Base-by-base conservation (phyloP, 2,329 filamentous ascomycete genomes). In the Talaromyces albobiverticillius region DNA sequence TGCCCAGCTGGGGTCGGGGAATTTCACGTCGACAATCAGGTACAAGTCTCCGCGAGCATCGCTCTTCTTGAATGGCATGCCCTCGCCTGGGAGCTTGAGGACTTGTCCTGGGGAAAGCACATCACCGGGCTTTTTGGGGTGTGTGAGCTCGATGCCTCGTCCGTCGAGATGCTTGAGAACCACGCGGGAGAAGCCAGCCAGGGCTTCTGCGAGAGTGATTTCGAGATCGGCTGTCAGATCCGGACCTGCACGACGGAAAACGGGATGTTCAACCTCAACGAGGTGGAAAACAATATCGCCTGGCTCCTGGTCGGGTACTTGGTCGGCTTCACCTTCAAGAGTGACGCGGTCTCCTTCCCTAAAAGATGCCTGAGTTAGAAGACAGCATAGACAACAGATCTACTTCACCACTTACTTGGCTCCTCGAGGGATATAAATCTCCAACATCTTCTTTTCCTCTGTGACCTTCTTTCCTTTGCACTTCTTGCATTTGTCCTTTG, bases 401-500 rank as follows among this genome's bases (percentile, higher is more conserved):
- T 38, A n/a, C 34, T 9, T 40, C 36, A 22, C 10, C 36, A 62
- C 74, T 53, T 64, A 86, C 78, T 83, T 83, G 36, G 88, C 88
- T 45, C 93, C 93, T 50, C 89, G 85, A 9, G 93, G 91, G 57
- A 99, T 96, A 76, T 97, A 97, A 50, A 99, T 87, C 75, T 99
- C 94, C 57, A 99, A 79, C 3, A 93, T 89, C 77, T 97, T 99
- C 74, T 89, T 94, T 74, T 94, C 89, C 65, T 91, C 87, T 42
- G 85, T 84, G 13, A 90, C 91, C 59, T 90, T 84, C 72, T 89
- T 89, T 66, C 94, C 94, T 76, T 97, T 97, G 84, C 94, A 99
- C 79, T 94, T 96, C 81, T 95, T 96, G 80, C 94, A 99, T 69
- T 90, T 90, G 67, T 99, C 94, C 79, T 97, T 97, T 67, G 96